A percentile compares a stretch with the other conserved stretches of the same genome.
phyloP scores from a whole-genome alignment of 2,329 filamentous ascomycete species.

The Hymenoscyphus fraxineus region DNA sequence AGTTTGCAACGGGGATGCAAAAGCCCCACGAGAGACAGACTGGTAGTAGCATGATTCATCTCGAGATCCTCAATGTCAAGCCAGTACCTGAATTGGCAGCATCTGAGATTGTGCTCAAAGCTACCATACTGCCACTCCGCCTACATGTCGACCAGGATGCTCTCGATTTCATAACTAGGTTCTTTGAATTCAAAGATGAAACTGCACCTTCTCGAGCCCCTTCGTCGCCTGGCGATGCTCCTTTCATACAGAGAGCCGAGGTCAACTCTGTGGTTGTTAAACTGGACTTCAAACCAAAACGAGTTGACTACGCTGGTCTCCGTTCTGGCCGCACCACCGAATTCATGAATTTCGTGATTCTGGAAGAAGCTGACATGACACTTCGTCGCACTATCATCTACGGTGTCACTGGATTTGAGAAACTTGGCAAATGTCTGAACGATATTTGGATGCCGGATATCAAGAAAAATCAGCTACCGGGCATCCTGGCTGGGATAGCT shows the following conservation, averaged over 20 bases:
- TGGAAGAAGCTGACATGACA: slow-evolving; percentile 83
- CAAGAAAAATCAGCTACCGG: slow-evolving; percentile 80
- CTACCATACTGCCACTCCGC: slow-evolving; percentile 75
- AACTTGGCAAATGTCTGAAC: slow-evolving; percentile 83
- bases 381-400: slow-evolving; percentile 90
- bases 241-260: slow-evolving; percentile 87
- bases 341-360: slow-evolving; percentile 96
- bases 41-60: slow-evolving; percentile 81
- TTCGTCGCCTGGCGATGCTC: slow-evolving; percentile 62
- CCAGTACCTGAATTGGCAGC: slow-evolving; percentile 80
- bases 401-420: slow-evolving; percentile 85
- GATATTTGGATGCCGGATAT: slow-evolving; percentile 97
- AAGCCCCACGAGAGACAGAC: slow-evolving; percentile 84
- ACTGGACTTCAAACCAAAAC: slow-evolving; percentile 95
- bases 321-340: slow-evolving; percentile 92
- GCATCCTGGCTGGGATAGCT: slow-evolving; percentile 82
- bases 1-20: slow-evolving; percentile 91
- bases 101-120: slow-evolving; percentile 81
- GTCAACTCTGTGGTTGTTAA: slow-evolving; percentile 79
- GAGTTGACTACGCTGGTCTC: slow-evolving; percentile 91
- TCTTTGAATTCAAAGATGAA: slow-evolving; percentile 97
- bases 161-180: slow-evolving; percentile 91
- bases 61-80: slow-evolving; percentile 84
- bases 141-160: slow-evolving; percentile 97
- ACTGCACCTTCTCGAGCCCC: slow-evolving; percentile 50